A percentile compares a stretch with the other conserved stretches of the same genome.
Evolutionary conservation across 352 stramenopile species (phyloP).

Genomic region (Phytophthora vignae): DNA sequence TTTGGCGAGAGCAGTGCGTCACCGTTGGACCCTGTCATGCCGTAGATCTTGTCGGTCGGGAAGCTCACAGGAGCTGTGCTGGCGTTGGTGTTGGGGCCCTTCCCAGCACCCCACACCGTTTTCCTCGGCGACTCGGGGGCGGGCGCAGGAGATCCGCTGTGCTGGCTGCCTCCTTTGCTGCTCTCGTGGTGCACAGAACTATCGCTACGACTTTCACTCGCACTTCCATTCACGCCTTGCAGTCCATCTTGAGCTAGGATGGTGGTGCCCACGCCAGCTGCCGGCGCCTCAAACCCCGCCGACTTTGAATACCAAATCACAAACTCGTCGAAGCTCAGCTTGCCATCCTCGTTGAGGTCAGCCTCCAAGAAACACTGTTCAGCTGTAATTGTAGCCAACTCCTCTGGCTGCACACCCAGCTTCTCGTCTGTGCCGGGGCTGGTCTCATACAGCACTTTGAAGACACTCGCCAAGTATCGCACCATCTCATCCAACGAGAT

Average conservation of each 20-base stretch:
- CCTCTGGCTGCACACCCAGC: slow-evolving; percentile 69
- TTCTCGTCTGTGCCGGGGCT: slow-evolving; percentile 65
- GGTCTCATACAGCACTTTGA: slow-evolving; percentile 89
- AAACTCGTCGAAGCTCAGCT: slow-evolving; percentile 90
- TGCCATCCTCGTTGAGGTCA: slow-evolving; percentile 81
- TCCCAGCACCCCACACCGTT: slow-evolving; percentile 33
- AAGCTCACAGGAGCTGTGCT: slow-evolving; percentile 39
- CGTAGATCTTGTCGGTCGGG: slow-evolving; percentile 52
- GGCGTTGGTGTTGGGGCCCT: slow-evolving; percentile 12
- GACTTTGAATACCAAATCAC: slow-evolving; percentile 84
- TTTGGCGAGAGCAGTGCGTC: slow-evolving; percentile 55
- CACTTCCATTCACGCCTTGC: slow-evolving; percentile 25
- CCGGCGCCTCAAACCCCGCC: slow-evolving; percentile 51
- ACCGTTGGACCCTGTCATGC: slow-evolving; percentile 44
- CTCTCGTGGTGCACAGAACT: slow-evolving; percentile 13
- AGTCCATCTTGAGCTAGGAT: slow-evolving; percentile 22
- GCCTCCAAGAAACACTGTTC: slow-evolving; percentile 89
- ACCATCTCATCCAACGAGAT: slow-evolving; percentile 92
- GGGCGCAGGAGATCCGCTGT: slow-evolving; percentile 18
- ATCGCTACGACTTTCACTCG: slow-evolving; percentile 19
- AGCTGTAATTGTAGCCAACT: slow-evolving; percentile 81
- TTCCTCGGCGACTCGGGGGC: slow-evolving; percentile 38
- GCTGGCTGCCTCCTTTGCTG: slow-evolving; percentile 22
- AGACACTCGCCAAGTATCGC: slow-evolving; percentile 86
- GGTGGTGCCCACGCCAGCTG: slow-evolving; percentile 41